Evolutionary conservation across 2,329 filamentous ascomycete genomes (phyloP), one percentile per base, ranked within the genome.

Genomic region (Talaromyces sp.): DNA sequence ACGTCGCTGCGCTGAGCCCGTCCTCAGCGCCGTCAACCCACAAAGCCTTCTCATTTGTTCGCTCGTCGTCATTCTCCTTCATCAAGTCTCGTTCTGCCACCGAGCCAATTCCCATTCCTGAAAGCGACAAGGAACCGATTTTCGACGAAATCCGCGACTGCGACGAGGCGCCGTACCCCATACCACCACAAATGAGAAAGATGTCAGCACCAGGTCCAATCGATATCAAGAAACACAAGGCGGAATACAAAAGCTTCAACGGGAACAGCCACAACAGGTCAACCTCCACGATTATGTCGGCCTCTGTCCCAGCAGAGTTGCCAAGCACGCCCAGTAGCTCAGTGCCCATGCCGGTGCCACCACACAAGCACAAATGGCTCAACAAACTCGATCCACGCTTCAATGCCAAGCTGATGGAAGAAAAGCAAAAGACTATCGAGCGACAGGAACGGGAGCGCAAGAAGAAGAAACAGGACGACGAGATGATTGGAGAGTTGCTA

Each of bases 91-190:
- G 43, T 13, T 19, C 52, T 10, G 6, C n/a, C 3, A 27, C 43
- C 13, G 61, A 63, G 27, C 35, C 64, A 6, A 3, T 59, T 9
- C 37, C 63, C 2, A 65, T 65, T 31, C 64, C 64, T 6, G 64
- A 65, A 41, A 57, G 48, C 52, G 64, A 65, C 16, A 65, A 65
- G 43, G 64, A 65, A 22, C 59, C 64, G 1, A 65, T 65, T 35
- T 65, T 65, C 27, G 64, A 65, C 41, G 64, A 65, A 50, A 65
- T 65, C 9, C 64, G 64, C 41, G 64, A 65, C 19, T 65, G 64
- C 41, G 64, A 62, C 59, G 64, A 65, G 43, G 59, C 64, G 16
- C 64, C 64, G 6, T 65, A 65, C 19, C 64, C 64, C 11, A 31
- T 58, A 24, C 41, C 58, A 13, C 59, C 64, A 16, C 59, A 62